These are phyloP conservation scores for Triticum monococcum DNA, from an alignment of 176 grass and related monocot genomes.

Conservation along the genomic window DNA sequence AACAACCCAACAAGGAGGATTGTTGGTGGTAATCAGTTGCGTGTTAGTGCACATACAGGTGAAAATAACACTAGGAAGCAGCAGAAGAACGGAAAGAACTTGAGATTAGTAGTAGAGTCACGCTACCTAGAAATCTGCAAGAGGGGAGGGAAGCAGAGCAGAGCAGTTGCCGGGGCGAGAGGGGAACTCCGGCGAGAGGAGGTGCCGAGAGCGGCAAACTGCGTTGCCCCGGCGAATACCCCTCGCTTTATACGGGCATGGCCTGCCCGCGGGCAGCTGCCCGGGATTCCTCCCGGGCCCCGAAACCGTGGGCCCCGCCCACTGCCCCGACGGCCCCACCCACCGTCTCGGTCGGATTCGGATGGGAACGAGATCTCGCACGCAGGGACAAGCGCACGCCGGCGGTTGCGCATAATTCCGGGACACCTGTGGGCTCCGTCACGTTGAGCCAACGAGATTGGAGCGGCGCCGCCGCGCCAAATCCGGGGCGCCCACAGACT, in stretches of 20 bases:
- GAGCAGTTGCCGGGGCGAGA: neutral
- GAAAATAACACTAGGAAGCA: neutral
- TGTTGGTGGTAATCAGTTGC: too few relatives aligned
- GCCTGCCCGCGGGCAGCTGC: slow-evolving; percentile 39
- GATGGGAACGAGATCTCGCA: neutral
- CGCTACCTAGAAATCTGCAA: neutral
- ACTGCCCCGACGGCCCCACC: neutral
- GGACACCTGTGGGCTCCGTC: too few relatives aligned
- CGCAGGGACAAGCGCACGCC: neutral
- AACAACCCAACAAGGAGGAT: too few relatives aligned
- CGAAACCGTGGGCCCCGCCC: slow-evolving; percentile 2
- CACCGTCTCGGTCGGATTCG: neutral
- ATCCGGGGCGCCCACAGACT: neutral
- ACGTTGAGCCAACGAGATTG: neutral
- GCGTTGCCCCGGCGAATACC: neutral
- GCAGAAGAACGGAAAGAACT: neutral
- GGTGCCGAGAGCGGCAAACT: slow-evolving; percentile 56
- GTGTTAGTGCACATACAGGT: neutral
- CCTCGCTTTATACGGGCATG: slow-evolving; percentile 38
- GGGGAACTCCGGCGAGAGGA: neutral
- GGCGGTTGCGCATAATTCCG: neutral
- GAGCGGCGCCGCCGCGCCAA: neutral
- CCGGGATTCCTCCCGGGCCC: slow-evolving; percentile 35
- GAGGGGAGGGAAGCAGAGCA: neutral
- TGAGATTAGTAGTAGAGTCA: neutral